Percentiles rank a stretch among this genome's conserved stretches.
Conservation (phyloP, 1,139 yeast genomes). For the Hemisphaericaspora xylofermentans region DNA sequence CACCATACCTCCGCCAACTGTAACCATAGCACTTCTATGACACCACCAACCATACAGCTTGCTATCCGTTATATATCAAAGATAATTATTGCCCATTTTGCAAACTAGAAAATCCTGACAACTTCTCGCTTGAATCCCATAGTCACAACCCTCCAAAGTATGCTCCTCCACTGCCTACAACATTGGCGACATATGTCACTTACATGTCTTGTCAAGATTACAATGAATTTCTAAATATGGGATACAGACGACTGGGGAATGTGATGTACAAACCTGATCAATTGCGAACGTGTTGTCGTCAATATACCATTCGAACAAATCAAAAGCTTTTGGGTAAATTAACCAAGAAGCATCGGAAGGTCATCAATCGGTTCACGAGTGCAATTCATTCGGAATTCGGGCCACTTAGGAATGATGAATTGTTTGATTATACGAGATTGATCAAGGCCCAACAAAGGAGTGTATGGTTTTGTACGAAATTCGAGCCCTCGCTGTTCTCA, state of each 20-base stretch:
- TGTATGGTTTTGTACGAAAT: slow-evolving; percentile 43
- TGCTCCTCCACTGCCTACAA: slow-evolving; percentile 20
- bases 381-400: slow-evolving; percentile 26
- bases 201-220: slow-evolving; percentile 53
- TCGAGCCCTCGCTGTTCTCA: slow-evolving; percentile 55
- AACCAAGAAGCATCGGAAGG: slow-evolving; percentile 66
- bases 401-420: slow-evolving; percentile 14
- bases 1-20: no score
- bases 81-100: slow-evolving; percentile 63
- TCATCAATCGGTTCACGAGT: slow-evolving; percentile 60
- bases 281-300: slow-evolving; percentile 74
- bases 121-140: slow-evolving; percentile 35
- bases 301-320: slow-evolving; percentile 73
- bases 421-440: slow-evolving; percentile 20
- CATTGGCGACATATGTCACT: slow-evolving; percentile 52
- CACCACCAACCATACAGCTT: background rate
- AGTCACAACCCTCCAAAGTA: slow-evolving; percentile 11
- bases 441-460: slow-evolving; percentile 26
- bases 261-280: slow-evolving; percentile 75
- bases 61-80: background rate
- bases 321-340: slow-evolving; percentile 41
- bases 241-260: slow-evolving; percentile 77
- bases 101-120: slow-evolving; percentile 44
- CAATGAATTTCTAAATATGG: slow-evolving; percentile 64
- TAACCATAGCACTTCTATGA: no score